Evolutionary conservation across 176 grass and related monocot genomes (phyloP), one percentile per base, ranked within the genome.

Genomic region (Bolboschoenus planiculmis): DNA sequence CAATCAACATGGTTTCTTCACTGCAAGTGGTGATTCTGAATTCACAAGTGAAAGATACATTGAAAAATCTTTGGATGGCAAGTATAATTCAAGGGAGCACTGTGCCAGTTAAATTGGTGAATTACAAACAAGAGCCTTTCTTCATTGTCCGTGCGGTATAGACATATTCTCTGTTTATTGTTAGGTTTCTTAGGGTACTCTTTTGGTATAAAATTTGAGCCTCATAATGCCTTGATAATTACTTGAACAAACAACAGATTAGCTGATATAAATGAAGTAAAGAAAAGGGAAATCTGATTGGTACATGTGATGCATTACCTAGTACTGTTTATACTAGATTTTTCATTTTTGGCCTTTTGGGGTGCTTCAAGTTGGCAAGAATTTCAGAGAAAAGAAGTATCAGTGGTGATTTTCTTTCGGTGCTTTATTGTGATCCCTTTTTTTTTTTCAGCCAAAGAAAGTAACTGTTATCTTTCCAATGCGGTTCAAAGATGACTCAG

Each of bases 401-500:
- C 15, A 2, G 5, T 37, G 18, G 16, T 39, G n/a, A 37, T 18
- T 67, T n/a, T 39, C 11, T 74, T 26, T 26, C 7, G 10, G 10
- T 48, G 37, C 39, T 74, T 74, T 44, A 75, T 73, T 31, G 43
- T n/a, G 1, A 31, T 75, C 11, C 23, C 16, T 48, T 78, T 23
- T 60, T 47, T 37, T 20, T 85, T 27, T 84, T 86, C 86, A 93
- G 96, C 71, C 64, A 35, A 90, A 88, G 43, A 90, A 83, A 85
- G 85, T 90, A 3, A 86, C 55, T 37, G 92, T 88, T 56, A 72
- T 98, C 2, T 98, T 91, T 85, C 96, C 91, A 34, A 95, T 93
- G 92, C 87, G 90, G 3, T 95, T 98, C 89, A 87, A 87, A 40
- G 92, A 98, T 86, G 88, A 98, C 76, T 88, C 90, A 4, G 96